Evolutionary conservation across 495 filamentous ascomycete genomes (phyloP).

Genomic region (Annulohypoxylon nitens): DNA sequence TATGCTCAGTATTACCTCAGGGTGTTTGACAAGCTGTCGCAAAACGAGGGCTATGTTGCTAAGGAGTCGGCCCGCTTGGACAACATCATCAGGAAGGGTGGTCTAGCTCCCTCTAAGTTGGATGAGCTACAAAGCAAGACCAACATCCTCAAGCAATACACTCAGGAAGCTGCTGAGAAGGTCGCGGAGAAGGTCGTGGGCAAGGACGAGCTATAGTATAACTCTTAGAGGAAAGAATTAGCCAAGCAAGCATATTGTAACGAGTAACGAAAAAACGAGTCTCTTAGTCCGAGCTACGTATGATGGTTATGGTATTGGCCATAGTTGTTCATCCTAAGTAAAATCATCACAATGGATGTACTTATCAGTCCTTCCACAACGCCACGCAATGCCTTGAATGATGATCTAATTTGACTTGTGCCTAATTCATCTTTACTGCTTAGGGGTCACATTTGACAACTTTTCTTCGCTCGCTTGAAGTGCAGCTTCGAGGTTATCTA

Average conservation of each 20-base stretch:
- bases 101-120: conserved; percentile 84
- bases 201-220: conserved; percentile 78
- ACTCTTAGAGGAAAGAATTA: conserved; percentile 31
- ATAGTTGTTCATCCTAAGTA: conserved; percentile 8
- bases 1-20: conserved; percentile 95
- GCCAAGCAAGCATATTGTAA: conserved; percentile 24
- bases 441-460: conserved; percentile 39
- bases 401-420: not conserved
- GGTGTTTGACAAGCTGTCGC: conserved; percentile 84
- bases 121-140: conserved; percentile 89
- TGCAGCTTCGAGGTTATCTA: conserved; percentile 88
- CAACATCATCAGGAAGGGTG: conserved; percentile 85
- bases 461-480: conserved; percentile 68
- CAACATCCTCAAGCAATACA: conserved; percentile 89
- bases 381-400: conserved; percentile 39
- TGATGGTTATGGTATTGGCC: conserved; percentile 5
- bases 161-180: conserved; percentile 52
- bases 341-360: conserved; percentile 13
- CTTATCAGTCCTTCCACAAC: conserved; percentile 38
- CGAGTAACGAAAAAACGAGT: conserved; percentile 36
- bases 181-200: conserved; percentile 46
- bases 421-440: conserved; percentile 24
- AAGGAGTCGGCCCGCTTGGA: conserved; percentile 89
- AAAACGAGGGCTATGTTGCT: conserved; percentile 80
- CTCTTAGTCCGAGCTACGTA: conserved; percentile 19